Evolutionary conservation across 2,329 filamentous ascomycete genomes (phyloP).

Genomic region (Ascochyta viciae-villosae): DNA sequence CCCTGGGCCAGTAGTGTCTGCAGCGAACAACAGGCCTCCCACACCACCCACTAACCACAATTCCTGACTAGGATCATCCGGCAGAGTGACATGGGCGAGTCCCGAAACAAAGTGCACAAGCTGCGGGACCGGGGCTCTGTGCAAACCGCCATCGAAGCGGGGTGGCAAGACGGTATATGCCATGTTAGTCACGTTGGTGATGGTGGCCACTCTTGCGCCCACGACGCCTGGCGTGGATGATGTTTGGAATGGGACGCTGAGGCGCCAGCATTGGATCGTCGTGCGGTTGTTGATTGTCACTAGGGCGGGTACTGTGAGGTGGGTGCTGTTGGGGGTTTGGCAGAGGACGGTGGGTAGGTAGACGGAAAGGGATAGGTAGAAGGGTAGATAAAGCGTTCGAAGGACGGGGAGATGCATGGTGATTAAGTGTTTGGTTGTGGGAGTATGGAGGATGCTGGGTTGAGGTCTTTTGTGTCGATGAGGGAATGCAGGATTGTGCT

Average conservation of each 20-base stretch:
- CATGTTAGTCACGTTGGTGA: slow-evolving; percentile 34
- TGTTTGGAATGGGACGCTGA: slow-evolving; percentile 33
- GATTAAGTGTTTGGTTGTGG: background rate
- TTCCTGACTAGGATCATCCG: too few species aligned
- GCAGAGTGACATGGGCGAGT: too few species aligned
- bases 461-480: background rate
- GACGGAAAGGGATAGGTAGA: background rate
- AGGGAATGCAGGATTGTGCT: too few species aligned
- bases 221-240: slow-evolving; percentile 37
- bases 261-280: slow-evolving; percentile 46
- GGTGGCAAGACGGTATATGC: too few species aligned
- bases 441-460: background rate
- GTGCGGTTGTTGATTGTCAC: slow-evolving; percentile 44
- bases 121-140: too few species aligned
- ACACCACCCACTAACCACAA: too few species aligned
- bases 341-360: background rate
- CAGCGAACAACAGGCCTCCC: too few species aligned
- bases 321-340: slow-evolving; percentile 21
- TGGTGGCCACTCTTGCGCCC: slow-evolving; percentile 28
- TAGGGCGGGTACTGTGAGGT: slow-evolving; percentile 43
- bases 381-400: background rate
- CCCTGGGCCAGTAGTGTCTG: too few species aligned
- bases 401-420: background rate
- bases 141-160: too few species aligned
- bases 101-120: too few species aligned